Conservation (phyloP, 768 basidiomycete genomes). For the Phlebiopsis flavidoalba region DNA sequence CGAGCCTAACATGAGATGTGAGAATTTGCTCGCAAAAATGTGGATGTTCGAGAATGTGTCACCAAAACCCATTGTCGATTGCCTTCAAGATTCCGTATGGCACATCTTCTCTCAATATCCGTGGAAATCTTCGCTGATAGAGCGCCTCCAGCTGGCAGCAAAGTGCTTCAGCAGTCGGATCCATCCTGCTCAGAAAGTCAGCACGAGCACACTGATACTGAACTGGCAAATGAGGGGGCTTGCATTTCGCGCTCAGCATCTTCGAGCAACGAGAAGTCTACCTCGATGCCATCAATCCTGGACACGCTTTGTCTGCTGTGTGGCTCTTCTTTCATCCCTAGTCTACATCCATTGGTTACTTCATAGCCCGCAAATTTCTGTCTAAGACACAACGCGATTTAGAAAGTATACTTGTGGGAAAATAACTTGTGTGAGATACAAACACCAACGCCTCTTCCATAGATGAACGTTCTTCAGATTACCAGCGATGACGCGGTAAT, state of each 20-base stretch:
- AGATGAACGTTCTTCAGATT: slow-evolving; percentile 80
- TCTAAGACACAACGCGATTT: not conserved
- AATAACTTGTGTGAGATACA: too few relatives aligned
- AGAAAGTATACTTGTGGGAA: too few relatives aligned
- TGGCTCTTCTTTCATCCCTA: slow-evolving; percentile 81
- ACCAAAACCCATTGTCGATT: too few relatives aligned
- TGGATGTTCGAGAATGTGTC: too few relatives aligned
- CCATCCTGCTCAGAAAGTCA: slow-evolving; percentile 40
- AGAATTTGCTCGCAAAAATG: not conserved
- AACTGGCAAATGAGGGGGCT: slow-evolving; percentile 13
- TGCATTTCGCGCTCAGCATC: slow-evolving; percentile 74
- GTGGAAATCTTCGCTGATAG: slow-evolving; percentile 61
- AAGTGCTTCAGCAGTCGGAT: slow-evolving; percentile 54
- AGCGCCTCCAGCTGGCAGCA: slow-evolving; percentile 70
- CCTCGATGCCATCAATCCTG: slow-evolving; percentile 86
- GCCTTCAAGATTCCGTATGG: slow-evolving; percentile 99
- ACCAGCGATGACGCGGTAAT: slow-evolving; percentile 71
- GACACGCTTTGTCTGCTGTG: slow-evolving; percentile 66
- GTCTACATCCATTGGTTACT: slow-evolving; percentile 89
- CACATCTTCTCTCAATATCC: slow-evolving; percentile 89
- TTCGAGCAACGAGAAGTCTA: slow-evolving; percentile 72
- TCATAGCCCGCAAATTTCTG: slow-evolving; percentile 81
- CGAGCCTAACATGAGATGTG: slow-evolving; percentile 47
- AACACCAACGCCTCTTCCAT: slow-evolving; percentile 89
- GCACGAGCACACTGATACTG: not conserved